Base-by-base conservation (phyloP, 1,284 basidiomycete genomes). In the Trichosporon sp. region DNA sequence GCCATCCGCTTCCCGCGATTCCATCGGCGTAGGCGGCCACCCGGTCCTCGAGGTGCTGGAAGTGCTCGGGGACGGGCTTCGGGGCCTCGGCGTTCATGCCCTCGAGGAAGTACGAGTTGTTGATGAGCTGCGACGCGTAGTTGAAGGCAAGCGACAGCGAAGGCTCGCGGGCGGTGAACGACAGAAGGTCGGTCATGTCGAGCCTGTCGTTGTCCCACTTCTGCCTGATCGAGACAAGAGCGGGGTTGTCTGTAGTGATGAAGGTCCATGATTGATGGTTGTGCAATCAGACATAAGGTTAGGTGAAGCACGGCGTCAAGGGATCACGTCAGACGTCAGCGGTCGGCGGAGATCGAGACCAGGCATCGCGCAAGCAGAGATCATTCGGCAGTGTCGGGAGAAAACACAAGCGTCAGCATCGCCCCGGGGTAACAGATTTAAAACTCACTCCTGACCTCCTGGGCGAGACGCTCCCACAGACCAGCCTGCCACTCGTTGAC, bases 61-160 rank as follows among this genome's bases (percentile, higher is more conserved):
- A 76, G 72, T 70, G 72, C 65, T 68, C 65, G 66, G 77, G 75
- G 9, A 78, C 68, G 35, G 72, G 51, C 64, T 76, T 76, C 12
- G 71, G 65, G 13, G 70, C 64, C 8, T 74, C 76, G 62, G 75
- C 68, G 73, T 77, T 76, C 60, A 99, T 85, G 68, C 86, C 87
- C 75, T 91, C 88, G 31, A 99, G 87, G 87, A 98, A 99, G 87
- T 94, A 99, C 77, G 89, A 90, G 82, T 98, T 98, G 85, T 99
- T 99, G 73, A 98, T 85, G 12, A 96, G 93, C 65, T 93, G 88
- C 72, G 91, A 91, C 2, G 95, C 94, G 78, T 95, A 94, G 84
- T 93, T 97, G 85, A 95, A 98, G 42, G 89, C 89, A 62, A 95
- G 84, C 3, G 89, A 87, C 71, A 88, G 85, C 42, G 87, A 85